A percentile compares a stretch with the other conserved stretches of the same genome.
These are phyloP conservation scores for Thraustochytrium sp. DNA, from an alignment of 352 stramenopile genomes.

Conservation along the genomic window DNA sequence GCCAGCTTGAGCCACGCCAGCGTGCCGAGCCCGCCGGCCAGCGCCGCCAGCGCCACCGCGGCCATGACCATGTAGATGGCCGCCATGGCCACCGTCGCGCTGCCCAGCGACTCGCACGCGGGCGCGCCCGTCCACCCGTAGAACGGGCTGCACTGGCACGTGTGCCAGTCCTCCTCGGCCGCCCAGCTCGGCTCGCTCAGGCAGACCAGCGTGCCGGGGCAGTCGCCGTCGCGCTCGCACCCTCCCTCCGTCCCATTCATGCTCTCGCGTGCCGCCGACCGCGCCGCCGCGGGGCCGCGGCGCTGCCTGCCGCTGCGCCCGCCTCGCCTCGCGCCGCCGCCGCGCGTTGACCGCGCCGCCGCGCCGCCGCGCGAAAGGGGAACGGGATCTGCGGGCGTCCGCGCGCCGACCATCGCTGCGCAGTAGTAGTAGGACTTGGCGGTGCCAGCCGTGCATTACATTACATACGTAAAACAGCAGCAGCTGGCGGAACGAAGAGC, in stretches of 20 bases:
- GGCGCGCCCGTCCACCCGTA: not conserved
- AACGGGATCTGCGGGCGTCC: too few relatives aligned
- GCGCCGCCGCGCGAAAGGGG: too few relatives aligned
- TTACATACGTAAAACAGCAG: too few relatives aligned
- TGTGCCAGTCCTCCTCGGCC: not conserved
- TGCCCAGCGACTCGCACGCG: not conserved
- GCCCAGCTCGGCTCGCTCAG: not conserved
- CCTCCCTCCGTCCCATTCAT: not conserved
- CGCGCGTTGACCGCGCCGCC: too few relatives aligned
- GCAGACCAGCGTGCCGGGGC: not conserved
- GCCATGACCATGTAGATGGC: not conserved
- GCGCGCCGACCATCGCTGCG: too few relatives aligned
- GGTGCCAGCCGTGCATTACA: too few relatives aligned
- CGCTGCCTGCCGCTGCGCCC: too few relatives aligned
- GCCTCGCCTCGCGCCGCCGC: too few relatives aligned
- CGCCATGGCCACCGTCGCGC: not conserved
- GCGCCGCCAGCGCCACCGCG: not conserved
- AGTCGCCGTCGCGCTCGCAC: not conserved
- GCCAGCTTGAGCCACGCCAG: not conserved
- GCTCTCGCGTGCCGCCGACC: not conserved
- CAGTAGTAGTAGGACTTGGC: too few relatives aligned
- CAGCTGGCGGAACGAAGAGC: too few relatives aligned
- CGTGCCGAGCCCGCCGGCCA: not conserved
- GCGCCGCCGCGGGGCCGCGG: too few relatives aligned
- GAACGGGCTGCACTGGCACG: not conserved